Evolutionary conservation across 2,329 filamentous ascomycete genomes (phyloP).

Genomic region (Talaromyces sp.): DNA sequence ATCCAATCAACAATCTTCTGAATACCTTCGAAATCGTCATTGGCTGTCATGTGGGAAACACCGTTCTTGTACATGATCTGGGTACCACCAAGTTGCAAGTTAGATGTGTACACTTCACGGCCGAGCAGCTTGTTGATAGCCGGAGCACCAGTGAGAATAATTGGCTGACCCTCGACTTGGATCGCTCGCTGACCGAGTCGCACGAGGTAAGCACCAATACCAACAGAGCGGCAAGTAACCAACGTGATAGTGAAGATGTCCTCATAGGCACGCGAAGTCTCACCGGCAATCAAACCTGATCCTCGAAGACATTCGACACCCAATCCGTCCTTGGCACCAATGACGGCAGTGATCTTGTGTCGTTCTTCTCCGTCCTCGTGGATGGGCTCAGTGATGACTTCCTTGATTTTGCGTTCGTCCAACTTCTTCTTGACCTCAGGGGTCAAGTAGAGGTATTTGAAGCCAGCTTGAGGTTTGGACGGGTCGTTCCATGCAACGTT

Average conservation of each 20-base stretch:
- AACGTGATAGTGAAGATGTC: slow-evolving; percentile 98
- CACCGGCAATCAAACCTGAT: slow-evolving; percentile 95
- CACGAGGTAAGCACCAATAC: slow-evolving; percentile 98
- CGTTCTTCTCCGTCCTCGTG: slow-evolving; percentile 81
- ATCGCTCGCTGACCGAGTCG: slow-evolving; percentile 97
- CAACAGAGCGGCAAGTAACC: slow-evolving; percentile 95
- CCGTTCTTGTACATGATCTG: slow-evolving; percentile 99
- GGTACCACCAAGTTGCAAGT: slow-evolving; percentile 98
- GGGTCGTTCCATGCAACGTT: slow-evolving; percentile 93
- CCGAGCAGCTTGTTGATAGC: slow-evolving; percentile 97
- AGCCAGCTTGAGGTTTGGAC: slow-evolving; percentile 74
- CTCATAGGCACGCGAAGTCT: slow-evolving; percentile 93
- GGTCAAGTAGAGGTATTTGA: slow-evolving; percentile 95
- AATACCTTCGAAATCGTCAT: slow-evolving; percentile 95
- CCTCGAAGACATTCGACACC: slow-evolving; percentile 96
- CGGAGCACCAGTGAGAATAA: slow-evolving; percentile 94
- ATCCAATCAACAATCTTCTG: slow-evolving; percentile 98
- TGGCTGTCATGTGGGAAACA: slow-evolving; percentile 97
- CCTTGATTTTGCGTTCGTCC: slow-evolving; percentile 66
- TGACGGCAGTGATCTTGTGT: slow-evolving; percentile 87
- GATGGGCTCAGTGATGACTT: slow-evolving; percentile 83
- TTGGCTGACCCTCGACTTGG: slow-evolving; percentile 97
- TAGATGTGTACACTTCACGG: slow-evolving; percentile 97
- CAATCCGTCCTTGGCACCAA: slow-evolving; percentile 90
- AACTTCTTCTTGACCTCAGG: slow-evolving; percentile 81